Evolutionary conservation across 371 early-diverging fungal species (phyloP).

Genomic region (Basidiobolus meristosporus): DNA sequence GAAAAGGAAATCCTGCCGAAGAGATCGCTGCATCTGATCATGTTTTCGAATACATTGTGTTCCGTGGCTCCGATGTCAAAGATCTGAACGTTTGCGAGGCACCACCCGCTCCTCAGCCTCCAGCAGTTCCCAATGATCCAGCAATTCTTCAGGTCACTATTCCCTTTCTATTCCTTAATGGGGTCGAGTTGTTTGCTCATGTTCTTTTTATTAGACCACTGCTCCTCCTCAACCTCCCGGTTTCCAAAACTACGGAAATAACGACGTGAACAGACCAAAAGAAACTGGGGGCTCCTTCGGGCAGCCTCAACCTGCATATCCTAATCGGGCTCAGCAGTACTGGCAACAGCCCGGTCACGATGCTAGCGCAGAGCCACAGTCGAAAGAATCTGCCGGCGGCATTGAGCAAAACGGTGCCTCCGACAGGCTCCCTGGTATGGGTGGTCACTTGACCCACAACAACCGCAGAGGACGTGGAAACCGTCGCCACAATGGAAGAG

Average conservation of each 20-base stretch:
- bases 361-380: no score
- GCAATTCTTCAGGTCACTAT: constrained; percentile 60
- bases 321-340: constrained; percentile 6
- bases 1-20: constrained; percentile 52
- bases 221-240: constrained; percentile 7
- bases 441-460: constrained; percentile 15
- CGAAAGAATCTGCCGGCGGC: constrained; percentile 1
- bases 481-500: constrained; percentile 2
- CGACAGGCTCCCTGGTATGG: constrained; percentile 16
- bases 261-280: neutral
- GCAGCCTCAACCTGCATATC: constrained; percentile 9
- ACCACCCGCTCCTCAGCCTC: constrained; percentile 29
- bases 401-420: constrained; percentile 4
- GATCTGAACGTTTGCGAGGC: constrained; percentile 74
- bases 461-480: constrained; percentile 5
- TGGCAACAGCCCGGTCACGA: constrained; percentile 4
- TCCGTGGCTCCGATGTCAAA: constrained; percentile 84
- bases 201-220: constrained; percentile 4
- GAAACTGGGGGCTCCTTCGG: constrained; percentile 8
- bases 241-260: constrained; percentile 4
- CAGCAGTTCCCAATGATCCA: constrained; percentile 63
- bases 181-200: neutral
- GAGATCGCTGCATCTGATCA: constrained; percentile 69
- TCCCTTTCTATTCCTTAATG: neutral
- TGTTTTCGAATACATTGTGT: constrained; percentile 78